Percentiles rank a stretch among this genome's conserved stretches.
Conservation (phyloP, 2,329 filamentous ascomycete species). For the Penicillium sp. region DNA sequence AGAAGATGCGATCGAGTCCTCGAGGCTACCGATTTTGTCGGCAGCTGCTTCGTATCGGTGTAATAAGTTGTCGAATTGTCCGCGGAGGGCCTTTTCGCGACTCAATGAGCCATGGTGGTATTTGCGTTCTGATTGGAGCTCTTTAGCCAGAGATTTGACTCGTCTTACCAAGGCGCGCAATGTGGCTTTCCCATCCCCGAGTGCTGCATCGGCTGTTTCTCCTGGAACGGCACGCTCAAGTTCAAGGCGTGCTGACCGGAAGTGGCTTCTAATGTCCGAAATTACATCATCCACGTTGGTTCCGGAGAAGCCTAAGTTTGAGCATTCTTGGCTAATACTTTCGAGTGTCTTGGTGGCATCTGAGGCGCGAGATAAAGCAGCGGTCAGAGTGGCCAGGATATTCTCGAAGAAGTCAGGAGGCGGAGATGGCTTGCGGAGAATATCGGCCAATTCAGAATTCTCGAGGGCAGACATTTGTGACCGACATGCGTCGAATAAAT, state of each 20-base stretch:
- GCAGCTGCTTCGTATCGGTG: constrained; percentile 38
- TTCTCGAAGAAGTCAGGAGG: constrained; percentile 41
- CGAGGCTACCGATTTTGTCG: constrained; percentile 38
- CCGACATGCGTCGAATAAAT: constrained; percentile 43
- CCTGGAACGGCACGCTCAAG: constrained; percentile 47
- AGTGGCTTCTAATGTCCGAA: constrained; percentile 37
- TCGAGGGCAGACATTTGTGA: constrained; percentile 25
- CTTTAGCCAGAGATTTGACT: constrained; percentile 36
- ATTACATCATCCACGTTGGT: constrained; percentile 33
- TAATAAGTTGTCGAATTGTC: constrained; percentile 46
- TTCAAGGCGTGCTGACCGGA: constrained; percentile 45
- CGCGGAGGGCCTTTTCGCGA: constrained; percentile 43
- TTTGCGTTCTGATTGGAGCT: constrained; percentile 34
- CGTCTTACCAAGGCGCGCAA: constrained; percentile 42
- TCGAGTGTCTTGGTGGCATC: constrained; percentile 39
- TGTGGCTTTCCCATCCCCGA: constrained; percentile 41
- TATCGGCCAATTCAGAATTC: constrained; percentile 19
- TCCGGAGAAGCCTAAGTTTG: constrained; percentile 41
- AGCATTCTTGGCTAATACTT: constrained; percentile 36
- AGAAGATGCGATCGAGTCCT: constrained; percentile 42
- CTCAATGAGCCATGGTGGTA: constrained; percentile 34
- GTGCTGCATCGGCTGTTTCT: constrained; percentile 39
- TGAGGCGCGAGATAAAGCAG: constrained; percentile 37
- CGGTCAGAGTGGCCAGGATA: constrained; percentile 37
- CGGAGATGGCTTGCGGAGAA: constrained; percentile 32